phyloP scores from a whole-genome alignment of 1,284 basidiomycete species.

The Coriolopsis trogii region DNA sequence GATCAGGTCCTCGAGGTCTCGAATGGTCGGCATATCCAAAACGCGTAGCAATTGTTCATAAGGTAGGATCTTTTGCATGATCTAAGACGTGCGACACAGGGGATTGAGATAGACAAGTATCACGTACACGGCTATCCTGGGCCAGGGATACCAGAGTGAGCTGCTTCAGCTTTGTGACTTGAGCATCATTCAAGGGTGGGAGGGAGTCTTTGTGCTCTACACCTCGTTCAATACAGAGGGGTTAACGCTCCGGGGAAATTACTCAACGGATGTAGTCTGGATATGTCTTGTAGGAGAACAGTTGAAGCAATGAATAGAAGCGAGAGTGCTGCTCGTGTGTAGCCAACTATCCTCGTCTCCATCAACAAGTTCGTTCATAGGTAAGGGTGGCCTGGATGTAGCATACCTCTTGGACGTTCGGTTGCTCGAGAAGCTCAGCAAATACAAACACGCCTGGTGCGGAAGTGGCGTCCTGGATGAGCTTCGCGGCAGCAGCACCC shows the following conservation, averaged over 20 bases:
- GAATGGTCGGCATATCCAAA: constrained; percentile 74
- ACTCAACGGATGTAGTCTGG: constrained; percentile 66
- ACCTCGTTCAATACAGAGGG: neutral
- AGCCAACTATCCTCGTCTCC: too few relatives aligned
- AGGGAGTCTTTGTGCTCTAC: constrained; percentile 65
- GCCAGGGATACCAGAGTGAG: constrained; percentile 87
- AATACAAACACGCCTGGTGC: constrained; percentile 92
- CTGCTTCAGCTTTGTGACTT: constrained; percentile 88
- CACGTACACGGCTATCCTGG: constrained; percentile 68
- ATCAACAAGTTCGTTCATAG: too few relatives aligned
- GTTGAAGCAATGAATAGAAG: constrained; percentile 67
- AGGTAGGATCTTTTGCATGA: constrained; percentile 62
- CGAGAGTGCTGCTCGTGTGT: constrained; percentile 63
- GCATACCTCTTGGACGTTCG: constrained; percentile 81
- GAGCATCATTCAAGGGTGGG: constrained; percentile 71
- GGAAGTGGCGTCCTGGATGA: constrained; percentile 84
- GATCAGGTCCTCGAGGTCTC: constrained; percentile 92
- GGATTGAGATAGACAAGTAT: neutral
- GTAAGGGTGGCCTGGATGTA: too few relatives aligned
- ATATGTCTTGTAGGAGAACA: constrained; percentile 91
- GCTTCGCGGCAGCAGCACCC: constrained; percentile 89
- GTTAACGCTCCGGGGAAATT: neutral
- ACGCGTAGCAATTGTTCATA: constrained; percentile 67
- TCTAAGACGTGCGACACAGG: neutral
- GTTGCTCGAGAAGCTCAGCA: constrained; percentile 80